Evolutionary conservation across 169 alveolate species (phyloP).

Genomic region (Plasmodium knowlesi): DNA sequence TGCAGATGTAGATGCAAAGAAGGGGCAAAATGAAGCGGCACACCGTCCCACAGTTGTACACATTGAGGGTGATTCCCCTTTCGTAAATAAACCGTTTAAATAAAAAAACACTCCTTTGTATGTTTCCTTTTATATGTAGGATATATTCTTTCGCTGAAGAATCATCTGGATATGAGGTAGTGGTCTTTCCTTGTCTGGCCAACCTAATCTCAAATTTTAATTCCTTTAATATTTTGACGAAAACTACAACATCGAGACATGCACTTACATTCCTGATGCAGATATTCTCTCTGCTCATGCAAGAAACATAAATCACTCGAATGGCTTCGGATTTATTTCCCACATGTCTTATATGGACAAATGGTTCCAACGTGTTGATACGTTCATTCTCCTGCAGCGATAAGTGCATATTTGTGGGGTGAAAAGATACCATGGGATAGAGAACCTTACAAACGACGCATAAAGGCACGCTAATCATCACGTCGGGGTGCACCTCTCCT

Average conservation of each 20-base stretch:
- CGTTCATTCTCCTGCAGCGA: background rate
- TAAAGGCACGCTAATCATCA: background rate
- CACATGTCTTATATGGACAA: background rate
- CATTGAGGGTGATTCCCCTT: background rate
- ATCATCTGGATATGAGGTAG: background rate
- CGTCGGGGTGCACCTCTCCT: constrained; percentile 2
- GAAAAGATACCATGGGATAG: background rate
- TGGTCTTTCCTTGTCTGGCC: background rate
- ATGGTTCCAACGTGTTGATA: background rate
- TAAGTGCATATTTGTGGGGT: background rate
- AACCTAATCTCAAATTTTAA: background rate
- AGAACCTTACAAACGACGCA: background rate
- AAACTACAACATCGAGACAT: constrained; percentile 23
- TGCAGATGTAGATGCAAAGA: constrained; percentile 39
- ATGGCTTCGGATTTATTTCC: constrained; percentile 39
- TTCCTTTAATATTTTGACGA: constrained; percentile 20
- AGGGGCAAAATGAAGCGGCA: constrained; percentile 43
- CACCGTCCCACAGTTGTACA: constrained; percentile 49
- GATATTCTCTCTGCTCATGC: constrained; percentile 5
- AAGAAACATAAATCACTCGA: background rate
- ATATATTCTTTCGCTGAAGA: background rate
- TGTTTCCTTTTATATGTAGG: constrained; percentile 3
- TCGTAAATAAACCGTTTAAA: constrained; percentile 21
- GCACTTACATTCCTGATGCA: constrained; percentile 2
- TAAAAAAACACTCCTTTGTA: background rate